phyloP scores from a whole-genome alignment of 345 rosid genomes.

The Gossypioides kirkii region DNA sequence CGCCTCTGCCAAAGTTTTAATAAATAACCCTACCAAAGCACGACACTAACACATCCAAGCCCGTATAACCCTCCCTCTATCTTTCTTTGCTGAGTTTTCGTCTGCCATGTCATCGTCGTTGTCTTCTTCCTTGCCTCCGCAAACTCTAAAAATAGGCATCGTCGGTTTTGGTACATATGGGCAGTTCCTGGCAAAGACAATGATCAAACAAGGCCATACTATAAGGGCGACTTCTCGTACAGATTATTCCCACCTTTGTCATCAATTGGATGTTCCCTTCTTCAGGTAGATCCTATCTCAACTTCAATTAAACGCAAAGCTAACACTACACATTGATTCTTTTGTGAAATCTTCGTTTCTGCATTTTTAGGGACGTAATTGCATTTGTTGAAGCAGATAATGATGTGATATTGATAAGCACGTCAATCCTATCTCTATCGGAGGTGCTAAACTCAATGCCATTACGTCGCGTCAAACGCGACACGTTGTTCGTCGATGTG shows the following conservation, averaged over 20 bases:
- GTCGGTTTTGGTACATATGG: conserved; percentile 56
- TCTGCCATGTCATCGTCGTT: conserved; percentile 6
- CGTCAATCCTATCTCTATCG: conserved; percentile 43
- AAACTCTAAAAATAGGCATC: conserved; percentile 36
- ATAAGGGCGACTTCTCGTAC: conserved; percentile 43
- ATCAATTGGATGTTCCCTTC: conserved; percentile 31
- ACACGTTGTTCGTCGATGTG: conserved; percentile 53
- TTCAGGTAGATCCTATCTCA: conserved; percentile 28
- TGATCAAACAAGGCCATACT: conserved; percentile 47
- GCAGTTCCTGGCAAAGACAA: conserved; percentile 48
- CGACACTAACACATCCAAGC: background rate
- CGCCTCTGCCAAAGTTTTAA: too few species aligned
- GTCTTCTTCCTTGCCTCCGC: conserved; percentile 13
- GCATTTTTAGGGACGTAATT: conserved; percentile 25
- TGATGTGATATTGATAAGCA: conserved; percentile 48
- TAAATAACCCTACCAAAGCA: background rate
- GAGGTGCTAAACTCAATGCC: conserved; percentile 40
- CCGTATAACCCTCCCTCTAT: background rate
- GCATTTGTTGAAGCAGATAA: conserved; percentile 36
- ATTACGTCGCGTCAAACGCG: conserved; percentile 27
- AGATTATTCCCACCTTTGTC: conserved; percentile 36
- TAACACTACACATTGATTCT: too few species aligned
- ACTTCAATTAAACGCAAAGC: background rate
- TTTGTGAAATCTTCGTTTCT: background rate
- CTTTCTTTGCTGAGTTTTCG: background rate